Evolutionary conservation across 2,329 filamentous ascomycete species (phyloP).

Genomic region (Cladophialophora yegresii): DNA sequence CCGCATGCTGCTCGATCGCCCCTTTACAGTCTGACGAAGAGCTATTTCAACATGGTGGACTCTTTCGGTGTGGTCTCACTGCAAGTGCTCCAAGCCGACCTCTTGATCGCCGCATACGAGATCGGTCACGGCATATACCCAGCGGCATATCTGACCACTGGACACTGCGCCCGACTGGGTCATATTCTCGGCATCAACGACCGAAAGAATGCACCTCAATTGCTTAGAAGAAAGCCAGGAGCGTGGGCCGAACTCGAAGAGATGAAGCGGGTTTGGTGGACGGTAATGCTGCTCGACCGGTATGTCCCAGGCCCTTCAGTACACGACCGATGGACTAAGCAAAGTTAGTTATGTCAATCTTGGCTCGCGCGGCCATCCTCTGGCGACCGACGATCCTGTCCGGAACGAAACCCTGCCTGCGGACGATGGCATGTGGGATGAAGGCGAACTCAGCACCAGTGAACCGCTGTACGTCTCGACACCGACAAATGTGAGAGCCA

Average conservation of each 20-base stretch:
- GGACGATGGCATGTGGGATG: slow-evolving; percentile 36
- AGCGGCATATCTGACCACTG: slow-evolving; percentile 40
- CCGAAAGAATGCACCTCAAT: slow-evolving; percentile 31
- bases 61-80: slow-evolving; percentile 37
- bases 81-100: slow-evolving; percentile 38
- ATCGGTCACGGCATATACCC: slow-evolving; percentile 44
- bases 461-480: slow-evolving; percentile 38
- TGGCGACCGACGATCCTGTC: slow-evolving; percentile 37
- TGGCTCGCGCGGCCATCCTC: slow-evolving; percentile 33
- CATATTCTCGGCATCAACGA: slow-evolving; percentile 35
- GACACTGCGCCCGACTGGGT: slow-evolving; percentile 35
- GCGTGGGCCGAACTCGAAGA: slow-evolving; percentile 38
- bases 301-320: slow-evolving; percentile 7
- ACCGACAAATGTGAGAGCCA: slow-evolving; percentile 35
- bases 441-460: slow-evolving; percentile 33
- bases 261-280: slow-evolving; percentile 37
- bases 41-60: slow-evolving; percentile 38
- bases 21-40: slow-evolving; percentile 38
- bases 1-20: slow-evolving; percentile 22
- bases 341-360: slow-evolving; percentile 37
- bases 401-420: slow-evolving; percentile 35
- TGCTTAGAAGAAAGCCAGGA: slow-evolving; percentile 24
- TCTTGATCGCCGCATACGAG: slow-evolving; percentile 43
- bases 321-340: slow-evolving; percentile 5
- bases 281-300: slow-evolving; percentile 38